Evolutionary conservation across 306 rosid genomes (phyloP), one percentile per base, ranked within the genome.

Genomic region (Cucurbita maxima): DNA sequence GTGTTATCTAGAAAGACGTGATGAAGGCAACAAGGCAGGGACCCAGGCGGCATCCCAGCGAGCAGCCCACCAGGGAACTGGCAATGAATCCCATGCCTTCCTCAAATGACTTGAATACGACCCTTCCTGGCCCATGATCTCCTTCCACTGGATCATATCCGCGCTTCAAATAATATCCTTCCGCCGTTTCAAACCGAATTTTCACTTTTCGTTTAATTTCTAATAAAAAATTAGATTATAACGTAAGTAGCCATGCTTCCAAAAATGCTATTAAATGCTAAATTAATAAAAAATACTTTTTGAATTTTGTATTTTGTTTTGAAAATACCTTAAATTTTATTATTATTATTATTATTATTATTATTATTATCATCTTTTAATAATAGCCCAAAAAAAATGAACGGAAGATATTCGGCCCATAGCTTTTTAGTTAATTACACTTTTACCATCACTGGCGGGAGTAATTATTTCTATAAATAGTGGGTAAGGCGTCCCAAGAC

Each of bases 391-490:
- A 30, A 30, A 2, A 30, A 30, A 30, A 30, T 30, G 34, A 30
- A 30, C 34, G 34, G 34, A 30, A 30, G 34, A 30, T 30, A 30
- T 30, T 30, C 34, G 34, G 34, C 34, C 72, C 72, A 43, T 67
- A 44, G 8, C 0, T 1, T 67, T 67, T 20, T 0, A 8, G 18
- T 44, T 45, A 67, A 40, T n/a, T 63, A 63, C 77, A 58, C 44
- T 43, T 58, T 57, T 47, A 43, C 77, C 77, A 57, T 10, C 41
- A 3, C 3, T 5, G 52, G 11, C 19, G 40, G 9, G 41, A 18
- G 12, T 0, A 53, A 58, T 53, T 14, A 50, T 25, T 13, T 45
- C 72, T 75, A 75, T 75, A 61, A 61, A 75, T 75, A 75, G n/a
- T 20, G 60, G 40, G 72, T 61, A 75, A 36, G 57, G 78, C 57